Base-by-base conservation (phyloP, 129 eudicot species). In the Glebionis coronaria region DNA sequence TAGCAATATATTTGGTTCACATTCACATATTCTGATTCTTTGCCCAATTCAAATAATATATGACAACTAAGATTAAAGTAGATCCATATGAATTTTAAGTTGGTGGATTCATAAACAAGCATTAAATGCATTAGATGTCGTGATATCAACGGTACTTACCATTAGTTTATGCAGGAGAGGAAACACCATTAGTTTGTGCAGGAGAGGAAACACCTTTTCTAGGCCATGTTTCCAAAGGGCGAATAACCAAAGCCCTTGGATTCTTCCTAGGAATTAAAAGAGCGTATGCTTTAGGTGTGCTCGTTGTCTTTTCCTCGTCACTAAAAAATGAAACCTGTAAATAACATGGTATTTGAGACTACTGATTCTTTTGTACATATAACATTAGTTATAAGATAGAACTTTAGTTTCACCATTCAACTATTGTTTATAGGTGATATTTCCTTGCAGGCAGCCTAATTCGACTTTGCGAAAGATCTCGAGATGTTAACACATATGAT, bases 201-300 rank as follows among this genome's bases (percentile, higher is more conserved):
- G 84, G 68, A 56, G 76, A 67, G 76, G 79, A 63, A 1, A 40
- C 44, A 19, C 68, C 27, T 80, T 79, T 88, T 18, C 84, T 78
- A 49, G 88, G 80, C 96, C 91, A 84, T 75, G 80, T 96, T 65
- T 93, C 98, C 67, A n/a, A n/a, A n/a, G n/a, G n/a, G n/a, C n/a
- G n/a, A n/a, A n/a, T n/a, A n/a, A n/a, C n/a, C n/a, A n/a, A 88
- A 67, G 98, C 96, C 76, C 98, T 84, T 23, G 98, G 98, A 76
- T 93, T 88, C 83, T 93, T 96, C 81, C 98, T 77, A 47, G 98
- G 96, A 82, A 93, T 73, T 51, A 86, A 86, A 66, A 93, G 87
- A 61, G 98, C 96, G 56, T 93, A 96, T 35, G 98, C 98, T 80
- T 93, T 93, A 0, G 98, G 98, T 5, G 95, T 88, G 73, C 88